Percentiles rank a stretch among this genome's conserved stretches.
Evolutionary conservation across 805 yeast genomes (phyloP).

Genomic region (Schwanniomyces yamadae): DNA sequence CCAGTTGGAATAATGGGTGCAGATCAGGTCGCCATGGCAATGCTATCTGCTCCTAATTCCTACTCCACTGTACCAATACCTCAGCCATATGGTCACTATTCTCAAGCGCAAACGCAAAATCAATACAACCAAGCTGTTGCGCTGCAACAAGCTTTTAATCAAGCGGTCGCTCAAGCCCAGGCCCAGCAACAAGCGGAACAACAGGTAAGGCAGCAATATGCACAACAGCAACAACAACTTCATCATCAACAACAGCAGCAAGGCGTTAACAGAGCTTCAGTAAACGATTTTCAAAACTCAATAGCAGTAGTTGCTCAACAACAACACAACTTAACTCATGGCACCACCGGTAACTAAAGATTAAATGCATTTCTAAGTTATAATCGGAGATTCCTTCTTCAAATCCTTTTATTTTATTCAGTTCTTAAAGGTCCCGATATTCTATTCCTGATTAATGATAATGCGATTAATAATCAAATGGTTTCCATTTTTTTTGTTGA

Average conservation of each 20-base stretch:
- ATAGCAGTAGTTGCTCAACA: slow-evolving; percentile 12
- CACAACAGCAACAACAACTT: slow-evolving; percentile 9
- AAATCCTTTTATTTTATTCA: no score
- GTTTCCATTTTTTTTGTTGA: no score
- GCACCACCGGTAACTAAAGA: slow-evolving; percentile 9
- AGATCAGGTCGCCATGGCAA: slow-evolving; percentile 9
- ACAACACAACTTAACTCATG: slow-evolving; percentile 10
- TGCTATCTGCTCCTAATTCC: slow-evolving; percentile 6
- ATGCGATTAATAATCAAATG: no score
- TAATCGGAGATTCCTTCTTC: no score
- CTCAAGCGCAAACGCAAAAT: slow-evolving; percentile 5
- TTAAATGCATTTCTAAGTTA: no score
- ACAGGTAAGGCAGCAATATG: slow-evolving; percentile 4
- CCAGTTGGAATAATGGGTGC: slow-evolving; percentile 9
- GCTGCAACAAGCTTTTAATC: slow-evolving; percentile 22
- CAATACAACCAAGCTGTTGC: slow-evolving; percentile 17
- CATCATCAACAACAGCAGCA: slow-evolving; percentile 13
- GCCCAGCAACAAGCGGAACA: slow-evolving; percentile 10
- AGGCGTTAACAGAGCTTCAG: slow-evolving; percentile 7
- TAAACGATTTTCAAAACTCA: slow-evolving; percentile 12
- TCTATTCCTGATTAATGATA: no score
- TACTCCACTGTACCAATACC: slow-evolving; percentile 6
- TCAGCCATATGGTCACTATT: slow-evolving; percentile 7
- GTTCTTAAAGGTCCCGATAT: no score
- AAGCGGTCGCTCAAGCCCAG: slow-evolving; percentile 18